Evolutionary conservation across 2,329 filamentous ascomycete genomes (phyloP).

Genomic region (Sporothrix humicola): DNA sequence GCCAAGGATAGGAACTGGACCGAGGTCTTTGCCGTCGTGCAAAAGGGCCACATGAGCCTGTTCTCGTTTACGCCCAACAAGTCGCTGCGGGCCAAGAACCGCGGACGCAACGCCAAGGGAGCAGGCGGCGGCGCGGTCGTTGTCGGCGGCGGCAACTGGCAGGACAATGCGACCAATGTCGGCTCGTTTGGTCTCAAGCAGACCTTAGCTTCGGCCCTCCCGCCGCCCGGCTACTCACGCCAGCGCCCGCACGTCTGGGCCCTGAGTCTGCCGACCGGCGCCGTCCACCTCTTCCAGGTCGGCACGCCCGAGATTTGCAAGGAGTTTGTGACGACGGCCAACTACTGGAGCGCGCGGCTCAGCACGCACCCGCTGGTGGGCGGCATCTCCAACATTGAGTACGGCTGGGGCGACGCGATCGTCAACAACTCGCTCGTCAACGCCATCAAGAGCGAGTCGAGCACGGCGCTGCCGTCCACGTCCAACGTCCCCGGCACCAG

Average conservation of each 20-base stretch:
- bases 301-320: slow-evolving; percentile 93
- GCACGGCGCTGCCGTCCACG: slow-evolving; percentile 31
- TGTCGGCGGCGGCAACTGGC: slow-evolving; percentile 97
- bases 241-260: slow-evolving; percentile 92
- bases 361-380: slow-evolving; percentile 93
- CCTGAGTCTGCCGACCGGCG: slow-evolving; percentile 85
- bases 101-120: slow-evolving; percentile 57
- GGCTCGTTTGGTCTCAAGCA: slow-evolving; percentile 88
- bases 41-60: slow-evolving; percentile 90
- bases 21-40: slow-evolving; percentile 94
- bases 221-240: slow-evolving; percentile 91
- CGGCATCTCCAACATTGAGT: slow-evolving; percentile 95
- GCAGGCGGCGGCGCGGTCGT: slow-evolving; percentile 51
- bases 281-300: slow-evolving; percentile 97
- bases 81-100: slow-evolving; percentile 71
- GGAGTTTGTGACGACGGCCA: slow-evolving; percentile 92
- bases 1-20: slow-evolving; percentile 94
- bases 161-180: slow-evolving; percentile 89
- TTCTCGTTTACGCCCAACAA: slow-evolving; percentile 92
- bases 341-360: slow-evolving; percentile 95
- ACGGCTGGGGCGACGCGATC: slow-evolving; percentile 89
- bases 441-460: slow-evolving; percentile 59
- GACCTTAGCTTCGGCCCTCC: slow-evolving; percentile 87
- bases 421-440: slow-evolving; percentile 66
- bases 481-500: not conserved